Evolutionary conservation across 2,329 filamentous ascomycete species (phyloP).

Genomic region (Colletotrichum caudatum): DNA sequence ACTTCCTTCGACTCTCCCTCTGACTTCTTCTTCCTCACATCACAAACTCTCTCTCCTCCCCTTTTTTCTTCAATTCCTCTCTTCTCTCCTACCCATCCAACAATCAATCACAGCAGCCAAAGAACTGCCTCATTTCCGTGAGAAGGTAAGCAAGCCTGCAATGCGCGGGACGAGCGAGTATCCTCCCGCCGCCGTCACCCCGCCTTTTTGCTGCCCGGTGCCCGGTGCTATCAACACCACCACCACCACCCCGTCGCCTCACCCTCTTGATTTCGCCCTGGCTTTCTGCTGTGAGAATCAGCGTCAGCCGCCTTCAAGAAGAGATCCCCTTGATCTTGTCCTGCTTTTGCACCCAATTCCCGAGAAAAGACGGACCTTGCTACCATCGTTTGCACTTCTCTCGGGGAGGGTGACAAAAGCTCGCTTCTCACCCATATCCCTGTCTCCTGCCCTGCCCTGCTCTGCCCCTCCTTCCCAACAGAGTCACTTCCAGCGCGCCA

Average conservation of each 20-base stretch:
- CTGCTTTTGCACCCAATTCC: not conserved
- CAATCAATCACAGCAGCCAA: conserved; percentile 45
- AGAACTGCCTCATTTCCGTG: conserved; percentile 43
- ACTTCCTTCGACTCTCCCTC: conserved; percentile 38
- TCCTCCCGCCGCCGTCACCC: conserved; percentile 1
- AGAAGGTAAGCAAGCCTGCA: conserved; percentile 19
- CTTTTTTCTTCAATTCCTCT: conserved; percentile 19
- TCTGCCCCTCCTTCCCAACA: conserved; percentile 18
- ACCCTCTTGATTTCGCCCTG: not conserved
- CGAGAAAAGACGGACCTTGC: too few relatives aligned
- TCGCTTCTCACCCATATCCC: not conserved
- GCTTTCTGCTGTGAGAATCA: not conserved
- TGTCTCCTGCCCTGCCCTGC: conserved; percentile 10
- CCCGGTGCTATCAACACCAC: not conserved
- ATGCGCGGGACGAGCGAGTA: too few relatives aligned
- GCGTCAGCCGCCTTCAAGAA: conserved; percentile 15
- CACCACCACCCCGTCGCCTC: not conserved
- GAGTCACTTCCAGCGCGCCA: conserved; percentile 39
- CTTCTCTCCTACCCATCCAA: conserved; percentile 43
- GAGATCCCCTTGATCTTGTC: not conserved
- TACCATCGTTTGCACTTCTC: not conserved
- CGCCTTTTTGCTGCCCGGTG: not conserved
- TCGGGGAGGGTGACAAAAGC: not conserved
- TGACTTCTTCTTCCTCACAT: conserved; percentile 35
- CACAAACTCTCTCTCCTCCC: conserved; percentile 19